Percentiles rank a stretch among this genome's conserved stretches.
Conservation (phyloP, 2,329 filamentous ascomycete species). For the Neonectria hederae region DNA sequence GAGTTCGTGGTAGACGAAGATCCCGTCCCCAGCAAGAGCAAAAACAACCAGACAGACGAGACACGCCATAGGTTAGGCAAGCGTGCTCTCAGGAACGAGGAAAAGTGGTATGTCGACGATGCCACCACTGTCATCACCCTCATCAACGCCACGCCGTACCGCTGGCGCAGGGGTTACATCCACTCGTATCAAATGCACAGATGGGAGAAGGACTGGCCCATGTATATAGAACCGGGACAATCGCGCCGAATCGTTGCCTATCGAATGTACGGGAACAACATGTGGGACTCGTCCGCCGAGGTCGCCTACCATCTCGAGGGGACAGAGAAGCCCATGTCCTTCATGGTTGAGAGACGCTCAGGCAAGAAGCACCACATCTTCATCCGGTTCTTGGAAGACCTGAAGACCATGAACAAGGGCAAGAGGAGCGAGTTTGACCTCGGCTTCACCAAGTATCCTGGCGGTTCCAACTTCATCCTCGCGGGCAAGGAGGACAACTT, state of each 20-base stretch:
- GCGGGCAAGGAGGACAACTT: conserved; percentile 46
- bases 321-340: conserved; percentile 40
- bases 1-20: background rate
- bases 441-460: conserved; percentile 22
- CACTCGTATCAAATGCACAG: conserved; percentile 31
- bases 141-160: conserved; percentile 49
- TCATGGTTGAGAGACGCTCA: conserved; percentile 38
- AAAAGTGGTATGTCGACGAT: background rate
- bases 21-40: background rate
- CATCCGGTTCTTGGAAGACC: conserved; percentile 35
- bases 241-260: conserved; percentile 19
- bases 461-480: conserved; percentile 42
- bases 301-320: conserved; percentile 43
- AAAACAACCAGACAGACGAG: background rate
- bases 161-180: conserved; percentile 36
- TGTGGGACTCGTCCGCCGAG: conserved; percentile 40
- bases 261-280: background rate
- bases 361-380: conserved; percentile 17
- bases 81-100: background rate
- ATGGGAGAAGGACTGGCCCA: conserved; percentile 39
- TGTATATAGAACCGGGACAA: conserved; percentile 42
- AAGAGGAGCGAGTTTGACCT: conserved; percentile 28
- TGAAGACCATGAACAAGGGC: conserved; percentile 36
- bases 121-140: conserved; percentile 33
- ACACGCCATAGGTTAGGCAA: background rate